These are phyloP conservation scores for Hyphopichia burtonii DNA, from an alignment of 1,139 yeast genomes.

Conservation along the genomic window DNA sequence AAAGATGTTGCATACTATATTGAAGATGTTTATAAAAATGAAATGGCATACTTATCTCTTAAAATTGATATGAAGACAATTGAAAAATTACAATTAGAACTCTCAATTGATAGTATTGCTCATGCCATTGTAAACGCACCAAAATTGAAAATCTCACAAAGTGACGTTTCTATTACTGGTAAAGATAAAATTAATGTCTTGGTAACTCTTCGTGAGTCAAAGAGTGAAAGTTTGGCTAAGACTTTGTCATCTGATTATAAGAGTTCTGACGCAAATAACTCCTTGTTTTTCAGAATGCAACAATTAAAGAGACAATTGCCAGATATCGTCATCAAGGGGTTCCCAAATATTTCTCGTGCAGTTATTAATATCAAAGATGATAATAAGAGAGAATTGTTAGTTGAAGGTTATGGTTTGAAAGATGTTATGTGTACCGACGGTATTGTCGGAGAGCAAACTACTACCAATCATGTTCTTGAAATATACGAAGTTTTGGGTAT, in stretches of 20 bases:
- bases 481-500: conserved; percentile 90
- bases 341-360: conserved; percentile 88
- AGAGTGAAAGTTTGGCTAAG: conserved; percentile 32
- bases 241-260: conserved; percentile 29
- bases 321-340: conserved; percentile 86
- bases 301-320: conserved; percentile 84
- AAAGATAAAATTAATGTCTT: conserved; percentile 72
- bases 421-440: conserved; percentile 99
- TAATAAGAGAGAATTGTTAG: conserved; percentile 83
- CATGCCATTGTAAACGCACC: conserved; percentile 82
- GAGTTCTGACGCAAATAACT: conserved; percentile 28
- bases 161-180: conserved; percentile 71
- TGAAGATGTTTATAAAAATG: conserved; percentile 89
- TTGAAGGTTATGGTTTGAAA: conserved; percentile 96
- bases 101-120: conserved; percentile 83
- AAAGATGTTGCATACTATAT: conserved; percentile 85
- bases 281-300: conserved; percentile 86
- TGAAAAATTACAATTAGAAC: conserved; percentile 85
- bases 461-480: conserved; percentile 90
- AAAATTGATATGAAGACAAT: conserved; percentile 82
- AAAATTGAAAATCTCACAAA: conserved; percentile 75
- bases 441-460: conserved; percentile 82
- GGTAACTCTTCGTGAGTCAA: conserved; percentile 58
- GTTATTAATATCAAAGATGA: conserved; percentile 92
- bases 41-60: conserved; percentile 75